These are phyloP conservation scores for Cinchona pubescens DNA, from an alignment of 257 asterid species.

Conservation along the genomic window DNA sequence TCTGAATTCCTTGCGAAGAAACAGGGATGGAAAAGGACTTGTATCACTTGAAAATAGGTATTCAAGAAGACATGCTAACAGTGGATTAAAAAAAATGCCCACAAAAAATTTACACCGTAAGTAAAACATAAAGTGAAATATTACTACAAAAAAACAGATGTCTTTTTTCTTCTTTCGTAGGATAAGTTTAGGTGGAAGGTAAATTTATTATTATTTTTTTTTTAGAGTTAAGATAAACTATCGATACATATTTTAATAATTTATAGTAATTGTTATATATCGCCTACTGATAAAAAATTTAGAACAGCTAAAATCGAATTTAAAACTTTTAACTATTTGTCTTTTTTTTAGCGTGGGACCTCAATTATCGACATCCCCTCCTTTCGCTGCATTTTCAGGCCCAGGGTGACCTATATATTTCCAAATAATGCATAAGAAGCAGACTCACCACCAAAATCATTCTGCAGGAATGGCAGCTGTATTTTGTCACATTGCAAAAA, in stretches of 20 bases:
- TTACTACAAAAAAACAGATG: background rate
- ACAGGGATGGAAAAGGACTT: background rate
- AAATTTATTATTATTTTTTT: too few relatives aligned
- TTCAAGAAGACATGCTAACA: background rate
- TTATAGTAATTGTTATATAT: too few relatives aligned
- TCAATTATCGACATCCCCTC: too few relatives aligned
- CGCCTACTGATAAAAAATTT: too few relatives aligned
- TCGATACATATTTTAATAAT: too few relatives aligned
- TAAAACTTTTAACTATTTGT: too few relatives aligned
- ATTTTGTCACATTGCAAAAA: background rate
- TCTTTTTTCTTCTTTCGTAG: too few relatives aligned
- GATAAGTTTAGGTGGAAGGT: too few relatives aligned
- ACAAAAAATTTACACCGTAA: background rate
- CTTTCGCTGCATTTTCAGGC: background rate
- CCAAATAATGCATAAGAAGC: background rate
- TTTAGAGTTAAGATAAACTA: too few relatives aligned
- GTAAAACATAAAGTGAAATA: background rate
- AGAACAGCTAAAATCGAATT: too few relatives aligned
- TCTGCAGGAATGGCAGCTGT: background rate
- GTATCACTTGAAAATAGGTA: background rate
- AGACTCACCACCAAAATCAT: background rate
- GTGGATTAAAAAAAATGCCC: background rate
- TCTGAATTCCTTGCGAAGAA: background rate
- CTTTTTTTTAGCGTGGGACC: too few relatives aligned
- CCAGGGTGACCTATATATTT: background rate